phyloP scores from a whole-genome alignment of 2,329 filamentous ascomycete species.

The Alternaria infectoria region DNA sequence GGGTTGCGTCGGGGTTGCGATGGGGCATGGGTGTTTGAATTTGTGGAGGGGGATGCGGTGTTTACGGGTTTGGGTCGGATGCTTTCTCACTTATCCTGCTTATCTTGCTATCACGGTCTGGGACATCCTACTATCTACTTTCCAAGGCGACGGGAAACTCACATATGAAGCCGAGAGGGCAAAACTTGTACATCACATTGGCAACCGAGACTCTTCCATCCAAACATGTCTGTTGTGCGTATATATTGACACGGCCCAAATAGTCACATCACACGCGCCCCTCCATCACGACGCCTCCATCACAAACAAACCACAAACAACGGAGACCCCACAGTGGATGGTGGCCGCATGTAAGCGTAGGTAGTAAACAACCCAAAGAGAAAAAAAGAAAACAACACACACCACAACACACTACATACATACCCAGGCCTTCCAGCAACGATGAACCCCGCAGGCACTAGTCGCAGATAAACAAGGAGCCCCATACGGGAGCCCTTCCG shows the following conservation, averaged over 20 bases:
- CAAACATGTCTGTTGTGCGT: not conserved
- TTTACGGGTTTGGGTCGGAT: not conserved
- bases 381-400: not conserved
- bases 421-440: not conserved
- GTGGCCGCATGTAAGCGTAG: not conserved
- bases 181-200: not conserved
- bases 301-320: not conserved
- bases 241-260: not conserved
- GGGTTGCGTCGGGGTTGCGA: not conserved
- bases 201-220: not conserved
- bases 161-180: not conserved
- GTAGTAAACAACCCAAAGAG: not conserved
- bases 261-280: not conserved
- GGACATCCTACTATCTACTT: not conserved
- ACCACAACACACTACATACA: not conserved
- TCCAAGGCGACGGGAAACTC: not conserved
- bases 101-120: not conserved
- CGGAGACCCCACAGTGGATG: not conserved
- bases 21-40: not conserved
- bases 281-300: not conserved
- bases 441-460: not conserved
- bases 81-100: not conserved
- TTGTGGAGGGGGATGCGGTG: not conserved
- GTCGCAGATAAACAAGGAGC: not conserved
- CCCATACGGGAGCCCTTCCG: not conserved